Evolutionary conservation across 139 green algal species (phyloP).

Genomic region (Spirogloea muscicola): DNA sequence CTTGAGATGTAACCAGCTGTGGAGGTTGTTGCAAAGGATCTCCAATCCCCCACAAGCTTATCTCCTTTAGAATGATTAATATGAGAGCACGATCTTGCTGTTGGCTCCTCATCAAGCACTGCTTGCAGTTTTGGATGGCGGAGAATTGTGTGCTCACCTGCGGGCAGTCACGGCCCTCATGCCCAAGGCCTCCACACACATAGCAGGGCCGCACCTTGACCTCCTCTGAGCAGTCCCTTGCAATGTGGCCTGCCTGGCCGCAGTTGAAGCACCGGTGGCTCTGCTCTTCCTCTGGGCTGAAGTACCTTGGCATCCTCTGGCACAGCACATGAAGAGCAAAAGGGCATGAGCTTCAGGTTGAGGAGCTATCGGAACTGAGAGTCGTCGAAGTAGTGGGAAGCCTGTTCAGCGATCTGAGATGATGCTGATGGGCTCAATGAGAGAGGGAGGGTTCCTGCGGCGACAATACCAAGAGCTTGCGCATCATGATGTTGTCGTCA

Average conservation of each 20-base stretch:
- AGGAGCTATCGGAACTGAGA: background rate
- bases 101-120: too few species aligned
- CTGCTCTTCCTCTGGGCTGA: background rate
- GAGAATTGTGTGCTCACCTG: background rate
- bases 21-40: background rate
- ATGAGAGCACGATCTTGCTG: background rate
- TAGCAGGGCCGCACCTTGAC: constrained; percentile 7
- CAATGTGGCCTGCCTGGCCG: constrained; percentile 13
- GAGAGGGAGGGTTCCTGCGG: too few species aligned
- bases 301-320: constrained; percentile 30
- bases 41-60: background rate
- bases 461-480: constrained; percentile 7
- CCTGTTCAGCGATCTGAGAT: too few species aligned
- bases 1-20: background rate
- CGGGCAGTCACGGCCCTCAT: constrained; percentile 21
- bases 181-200: constrained; percentile 24
- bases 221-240: constrained; percentile 4
- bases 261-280: constrained; percentile 23
- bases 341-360: background rate
- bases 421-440: too few species aligned
- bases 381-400: background rate
- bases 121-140: background rate
- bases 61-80: background rate
- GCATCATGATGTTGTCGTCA: background rate
- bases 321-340: too few species aligned